Evolutionary conservation across 345 rosid species (phyloP).

Genomic region (Populus alba): DNA sequence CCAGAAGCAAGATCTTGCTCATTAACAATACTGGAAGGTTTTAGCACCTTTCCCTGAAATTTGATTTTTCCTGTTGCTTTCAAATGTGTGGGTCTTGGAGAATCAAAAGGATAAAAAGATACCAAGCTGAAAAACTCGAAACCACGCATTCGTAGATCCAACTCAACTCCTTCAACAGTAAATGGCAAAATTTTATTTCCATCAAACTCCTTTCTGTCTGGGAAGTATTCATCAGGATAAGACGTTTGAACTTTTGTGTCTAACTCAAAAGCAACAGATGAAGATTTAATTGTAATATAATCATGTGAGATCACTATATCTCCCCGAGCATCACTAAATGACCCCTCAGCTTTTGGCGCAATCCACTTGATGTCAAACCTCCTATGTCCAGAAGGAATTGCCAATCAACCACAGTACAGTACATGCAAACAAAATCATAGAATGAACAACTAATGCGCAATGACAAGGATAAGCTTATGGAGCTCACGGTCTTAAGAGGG

Average conservation of each 20-base stretch:
- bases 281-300: slow-evolving; percentile 68
- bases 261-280: slow-evolving; percentile 86
- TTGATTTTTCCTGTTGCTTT: slow-evolving; percentile 91
- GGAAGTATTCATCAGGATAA: slow-evolving; percentile 58
- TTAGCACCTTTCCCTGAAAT: slow-evolving; percentile 75
- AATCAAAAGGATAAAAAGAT: slow-evolving; percentile 83
- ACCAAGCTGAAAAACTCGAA: slow-evolving; percentile 92
- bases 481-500: slow-evolving; percentile 87
- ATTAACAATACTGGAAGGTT: slow-evolving; percentile 25
- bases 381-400: slow-evolving; percentile 44
- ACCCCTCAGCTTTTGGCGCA: slow-evolving; percentile 98
- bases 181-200: slow-evolving; percentile 51
- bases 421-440: neutral
- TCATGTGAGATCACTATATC: slow-evolving; percentile 90
- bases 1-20: slow-evolving; percentile 34
- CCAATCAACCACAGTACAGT: slow-evolving; percentile 14
- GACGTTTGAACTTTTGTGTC: slow-evolving; percentile 71
- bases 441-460: slow-evolving; percentile 8
- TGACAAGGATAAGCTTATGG: slow-evolving; percentile 19
- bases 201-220: slow-evolving; percentile 39
- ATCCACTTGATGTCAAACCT: slow-evolving; percentile 95
- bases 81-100: slow-evolving; percentile 89
- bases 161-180: slow-evolving; percentile 81
- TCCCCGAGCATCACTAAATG: slow-evolving; percentile 95
- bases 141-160: slow-evolving; percentile 92